These are phyloP conservation scores for Lactarius psammicola DNA, from an alignment of 768 basidiomycete species.

Conservation along the genomic window DNA sequence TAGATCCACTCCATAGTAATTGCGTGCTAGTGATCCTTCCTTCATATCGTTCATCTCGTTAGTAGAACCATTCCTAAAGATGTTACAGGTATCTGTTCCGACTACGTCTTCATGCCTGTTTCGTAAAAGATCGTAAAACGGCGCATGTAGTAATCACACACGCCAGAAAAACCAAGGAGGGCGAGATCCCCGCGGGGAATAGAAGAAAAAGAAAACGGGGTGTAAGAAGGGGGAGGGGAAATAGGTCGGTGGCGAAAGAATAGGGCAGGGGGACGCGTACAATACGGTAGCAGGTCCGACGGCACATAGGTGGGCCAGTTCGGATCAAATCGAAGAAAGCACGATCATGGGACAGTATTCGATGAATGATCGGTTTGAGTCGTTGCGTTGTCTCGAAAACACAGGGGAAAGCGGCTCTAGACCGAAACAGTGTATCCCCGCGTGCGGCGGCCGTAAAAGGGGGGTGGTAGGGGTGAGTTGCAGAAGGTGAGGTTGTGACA, in stretches of 20 bases:
- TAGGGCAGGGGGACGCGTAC: slow-evolving; percentile 13
- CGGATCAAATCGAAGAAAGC: not conserved
- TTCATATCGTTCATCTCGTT: not conserved
- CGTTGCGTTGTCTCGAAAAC: slow-evolving; percentile 5
- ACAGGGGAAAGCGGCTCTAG: not conserved
- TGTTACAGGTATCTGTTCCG: not conserved
- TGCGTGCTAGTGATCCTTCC: not conserved
- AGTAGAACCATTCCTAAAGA: not conserved
- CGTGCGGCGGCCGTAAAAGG: not conserved
- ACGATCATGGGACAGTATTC: not conserved
- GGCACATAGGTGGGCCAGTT: not conserved
- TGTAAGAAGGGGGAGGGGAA: not conserved
- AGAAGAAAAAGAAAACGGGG: not conserved
- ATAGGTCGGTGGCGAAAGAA: not conserved
- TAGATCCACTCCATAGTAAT: not conserved
- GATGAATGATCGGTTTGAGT: slow-evolving; percentile 8
- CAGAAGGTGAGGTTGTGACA: not conserved
- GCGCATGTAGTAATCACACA: not conserved
- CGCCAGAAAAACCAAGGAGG: not conserved
- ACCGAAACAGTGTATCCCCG: not conserved
- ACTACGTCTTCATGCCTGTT: not conserved
- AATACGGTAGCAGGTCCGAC: not conserved
- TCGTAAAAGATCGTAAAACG: slow-evolving; percentile 3
- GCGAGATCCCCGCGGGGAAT: not conserved
- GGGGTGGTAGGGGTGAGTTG: not conserved